Conservation (phyloP, 2,329 filamentous ascomycete genomes). For the Pseudogymnoascus destructans region DNA sequence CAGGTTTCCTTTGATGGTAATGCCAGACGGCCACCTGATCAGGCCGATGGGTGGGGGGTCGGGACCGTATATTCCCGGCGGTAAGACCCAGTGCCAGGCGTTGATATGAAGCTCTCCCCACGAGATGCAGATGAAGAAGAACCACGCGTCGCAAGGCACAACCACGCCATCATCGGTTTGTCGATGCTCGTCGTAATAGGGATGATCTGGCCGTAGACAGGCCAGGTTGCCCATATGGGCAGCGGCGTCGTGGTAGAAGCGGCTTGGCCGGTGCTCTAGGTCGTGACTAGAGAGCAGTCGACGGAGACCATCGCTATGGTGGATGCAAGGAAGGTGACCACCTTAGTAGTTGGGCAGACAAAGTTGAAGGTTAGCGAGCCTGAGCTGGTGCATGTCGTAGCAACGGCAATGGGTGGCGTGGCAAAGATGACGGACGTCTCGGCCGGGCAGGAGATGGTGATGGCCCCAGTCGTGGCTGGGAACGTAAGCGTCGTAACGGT, state of each 20-base stretch:
- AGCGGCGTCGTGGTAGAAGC: slow-evolving; percentile 11
- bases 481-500: slow-evolving; percentile 15
- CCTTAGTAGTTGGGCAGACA: slow-evolving; percentile 12
- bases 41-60: slow-evolving; percentile 12
- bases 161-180: slow-evolving; percentile 12
- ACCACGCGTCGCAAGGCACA: slow-evolving; percentile 15
- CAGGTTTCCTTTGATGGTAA: slow-evolving; percentile 14
- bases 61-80: slow-evolving; percentile 15
- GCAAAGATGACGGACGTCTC: slow-evolving; percentile 12
- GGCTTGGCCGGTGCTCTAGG: not conserved
- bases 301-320: slow-evolving; percentile 11
- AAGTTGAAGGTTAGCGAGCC: slow-evolving; percentile 11
- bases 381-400: not conserved
- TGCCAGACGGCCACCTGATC: slow-evolving; percentile 6
- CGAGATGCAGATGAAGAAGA: slow-evolving; percentile 18
- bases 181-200: slow-evolving; percentile 10
- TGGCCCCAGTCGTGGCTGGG: not conserved
- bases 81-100: slow-evolving; percentile 8
- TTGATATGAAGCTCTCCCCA: slow-evolving; percentile 13
- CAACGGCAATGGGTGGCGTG: slow-evolving; percentile 5
- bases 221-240: slow-evolving; percentile 10
- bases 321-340: slow-evolving; percentile 14
- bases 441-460: slow-evolving; percentile 12
- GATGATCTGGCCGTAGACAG: not conserved
- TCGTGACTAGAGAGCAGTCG: not conserved